Evolutionary conservation across 257 asterid genomes (phyloP).

Genomic region (Nyctanthes arbortristis): DNA sequence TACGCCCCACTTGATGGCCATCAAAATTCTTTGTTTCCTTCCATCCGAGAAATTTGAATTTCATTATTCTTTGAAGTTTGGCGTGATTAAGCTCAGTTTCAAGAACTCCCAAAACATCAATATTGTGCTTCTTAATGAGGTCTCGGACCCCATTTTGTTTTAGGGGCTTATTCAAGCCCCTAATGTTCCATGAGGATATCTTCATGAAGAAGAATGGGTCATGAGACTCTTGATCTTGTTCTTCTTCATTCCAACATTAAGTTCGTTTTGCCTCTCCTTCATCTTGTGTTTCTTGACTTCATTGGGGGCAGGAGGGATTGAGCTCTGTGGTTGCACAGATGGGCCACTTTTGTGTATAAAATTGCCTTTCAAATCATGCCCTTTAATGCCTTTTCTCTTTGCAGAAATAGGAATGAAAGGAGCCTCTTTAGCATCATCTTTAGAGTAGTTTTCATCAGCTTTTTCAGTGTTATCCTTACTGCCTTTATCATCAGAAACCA

Average conservation of each 20-base stretch:
- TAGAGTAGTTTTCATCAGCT: no score
- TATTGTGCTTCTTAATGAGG: background rate
- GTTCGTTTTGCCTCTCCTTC: background rate
- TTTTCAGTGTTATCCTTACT: no score
- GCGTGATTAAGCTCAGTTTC: background rate
- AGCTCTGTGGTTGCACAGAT: no score
- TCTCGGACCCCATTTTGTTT: background rate
- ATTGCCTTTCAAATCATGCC: no score
- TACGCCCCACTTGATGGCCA: background rate
- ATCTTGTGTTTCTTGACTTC: no score
- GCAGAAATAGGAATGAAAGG: no score
- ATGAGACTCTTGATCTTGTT: background rate
- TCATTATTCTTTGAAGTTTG: background rate
- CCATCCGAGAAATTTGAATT: background rate
- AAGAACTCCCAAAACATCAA: background rate
- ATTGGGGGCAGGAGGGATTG: no score
- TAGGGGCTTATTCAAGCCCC: constrained; percentile 7
- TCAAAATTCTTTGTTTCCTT: no score
- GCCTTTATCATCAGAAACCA: no score
- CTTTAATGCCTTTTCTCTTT: no score
- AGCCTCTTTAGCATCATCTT: no score
- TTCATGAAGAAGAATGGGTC: background rate
- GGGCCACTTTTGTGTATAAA: no score
- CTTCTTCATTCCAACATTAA: background rate
- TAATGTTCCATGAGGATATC: background rate